Conservation (phyloP, 1,284 basidiomycete species). For the Bjerkandera adusta region DNA sequence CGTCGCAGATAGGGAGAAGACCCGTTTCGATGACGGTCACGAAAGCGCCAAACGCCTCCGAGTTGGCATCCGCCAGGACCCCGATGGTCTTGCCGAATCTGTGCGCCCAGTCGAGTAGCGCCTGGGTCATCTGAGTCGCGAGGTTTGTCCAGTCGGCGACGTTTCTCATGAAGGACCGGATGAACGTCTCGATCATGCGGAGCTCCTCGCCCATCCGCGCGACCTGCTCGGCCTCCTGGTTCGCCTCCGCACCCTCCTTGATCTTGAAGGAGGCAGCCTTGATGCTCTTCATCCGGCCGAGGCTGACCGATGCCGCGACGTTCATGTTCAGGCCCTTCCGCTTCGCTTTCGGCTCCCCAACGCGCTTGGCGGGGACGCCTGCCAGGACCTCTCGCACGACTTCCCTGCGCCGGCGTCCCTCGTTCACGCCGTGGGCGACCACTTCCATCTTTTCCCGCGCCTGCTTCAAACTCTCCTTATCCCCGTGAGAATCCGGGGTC, state of each 20-base stretch:
- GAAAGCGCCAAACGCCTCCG: slow-evolving; percentile 77
- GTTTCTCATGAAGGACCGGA: slow-evolving; percentile 57
- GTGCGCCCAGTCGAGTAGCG: slow-evolving; percentile 57
- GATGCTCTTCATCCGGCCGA: slow-evolving; percentile 58
- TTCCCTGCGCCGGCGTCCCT: slow-evolving; percentile 82
- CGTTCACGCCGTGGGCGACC: slow-evolving; percentile 85
- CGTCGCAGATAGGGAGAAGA: slow-evolving; percentile 49
- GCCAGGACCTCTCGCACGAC: slow-evolving; percentile 73
- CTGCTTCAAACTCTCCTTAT: slow-evolving; percentile 62
- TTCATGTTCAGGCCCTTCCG: slow-evolving; percentile 41
- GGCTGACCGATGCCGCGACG: slow-evolving; percentile 53
- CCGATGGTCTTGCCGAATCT: slow-evolving; percentile 70
- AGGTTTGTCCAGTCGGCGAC: slow-evolving; percentile 58
- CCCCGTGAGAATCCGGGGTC: slow-evolving; percentile 75
- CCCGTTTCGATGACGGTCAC: slow-evolving; percentile 52
- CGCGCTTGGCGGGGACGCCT: slow-evolving; percentile 18
- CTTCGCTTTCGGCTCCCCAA: slow-evolving; percentile 33
- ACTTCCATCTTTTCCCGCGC: slow-evolving; percentile 74
- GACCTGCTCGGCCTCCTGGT: slow-evolving; percentile 56
- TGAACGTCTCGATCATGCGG: slow-evolving; percentile 42
- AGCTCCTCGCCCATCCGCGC: slow-evolving; percentile 54
- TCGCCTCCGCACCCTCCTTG: slow-evolving; percentile 35
- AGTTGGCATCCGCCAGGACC: slow-evolving; percentile 41
- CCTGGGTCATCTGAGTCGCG: slow-evolving; percentile 42
- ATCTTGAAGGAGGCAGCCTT: slow-evolving; percentile 29